Evolutionary conservation across 2,329 filamentous ascomycete species (phyloP).

Genomic region (Hypoxylon sp.): DNA sequence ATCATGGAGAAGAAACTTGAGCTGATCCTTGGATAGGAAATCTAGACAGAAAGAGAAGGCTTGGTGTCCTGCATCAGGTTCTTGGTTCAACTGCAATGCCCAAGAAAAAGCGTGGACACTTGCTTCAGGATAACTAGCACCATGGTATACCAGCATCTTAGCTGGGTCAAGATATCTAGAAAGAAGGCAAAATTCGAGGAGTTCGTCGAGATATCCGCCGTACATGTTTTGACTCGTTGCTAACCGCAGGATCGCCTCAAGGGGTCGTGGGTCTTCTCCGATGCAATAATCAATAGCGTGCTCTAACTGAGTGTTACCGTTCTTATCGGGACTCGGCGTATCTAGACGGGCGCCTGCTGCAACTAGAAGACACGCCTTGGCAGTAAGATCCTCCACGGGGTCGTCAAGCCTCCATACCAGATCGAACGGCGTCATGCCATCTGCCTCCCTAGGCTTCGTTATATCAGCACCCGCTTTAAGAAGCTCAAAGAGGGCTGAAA

Average conservation of each 20-base stretch:
- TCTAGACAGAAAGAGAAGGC: conserved; percentile 25
- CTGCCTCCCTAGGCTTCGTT: neutral
- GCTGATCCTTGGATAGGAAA: conserved; percentile 5
- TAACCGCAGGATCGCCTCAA: conserved; percentile 2
- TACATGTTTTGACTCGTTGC: conserved; percentile 12
- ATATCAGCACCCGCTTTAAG: conserved; percentile 32
- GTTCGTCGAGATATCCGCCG: conserved; percentile 20
- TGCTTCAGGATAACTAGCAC: conserved; percentile 8
- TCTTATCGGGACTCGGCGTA: neutral
- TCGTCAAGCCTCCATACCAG: neutral
- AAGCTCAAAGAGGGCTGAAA: conserved; percentile 9
- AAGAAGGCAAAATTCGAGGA: conserved; percentile 19
- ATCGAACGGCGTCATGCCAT: conserved; percentile 17
- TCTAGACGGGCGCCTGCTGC: conserved; percentile 32
- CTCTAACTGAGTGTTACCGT: conserved; percentile 12
- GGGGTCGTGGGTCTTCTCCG: neutral
- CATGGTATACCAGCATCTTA: conserved; percentile 13
- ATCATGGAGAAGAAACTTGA: conserved; percentile 6
- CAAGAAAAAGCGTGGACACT: neutral
- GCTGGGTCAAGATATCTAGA: neutral
- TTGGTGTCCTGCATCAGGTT: neutral
- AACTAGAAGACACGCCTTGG: conserved; percentile 21
- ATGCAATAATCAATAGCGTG: neutral
- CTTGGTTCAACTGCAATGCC: neutral
- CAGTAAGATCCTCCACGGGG: neutral